Conservation (phyloP, 2,329 filamentous ascomycete species). For the Diplocarpon mali region DNA sequence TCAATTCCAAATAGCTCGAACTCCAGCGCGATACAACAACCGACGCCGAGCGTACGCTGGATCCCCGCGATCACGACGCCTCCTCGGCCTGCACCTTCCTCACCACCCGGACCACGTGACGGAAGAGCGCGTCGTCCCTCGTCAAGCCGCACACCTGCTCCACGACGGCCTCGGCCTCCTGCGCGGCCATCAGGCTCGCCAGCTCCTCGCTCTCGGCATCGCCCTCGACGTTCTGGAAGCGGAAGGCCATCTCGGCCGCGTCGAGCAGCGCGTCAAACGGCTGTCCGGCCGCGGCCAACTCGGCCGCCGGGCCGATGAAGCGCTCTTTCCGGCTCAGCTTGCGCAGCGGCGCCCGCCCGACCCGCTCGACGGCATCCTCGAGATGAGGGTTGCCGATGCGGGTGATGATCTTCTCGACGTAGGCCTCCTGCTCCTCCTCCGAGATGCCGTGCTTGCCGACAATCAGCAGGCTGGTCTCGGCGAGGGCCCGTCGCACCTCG, state of each 20-base stretch:
- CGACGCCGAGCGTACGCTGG: too few species aligned
- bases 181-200: slow-evolving; percentile 70
- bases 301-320: slow-evolving; percentile 83
- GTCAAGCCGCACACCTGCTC: slow-evolving; percentile 74
- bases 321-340: slow-evolving; percentile 94
- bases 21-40: too few species aligned
- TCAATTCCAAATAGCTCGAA: too few species aligned
- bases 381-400: slow-evolving; percentile 90
- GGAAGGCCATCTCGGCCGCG: slow-evolving; percentile 82
- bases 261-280: slow-evolving; percentile 64
- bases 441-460: slow-evolving; percentile 76
- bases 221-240: slow-evolving; percentile 87
- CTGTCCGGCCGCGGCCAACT: slow-evolving; percentile 73
- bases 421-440: slow-evolving; percentile 64
- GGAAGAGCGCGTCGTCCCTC: slow-evolving; percentile 64
- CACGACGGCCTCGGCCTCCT: slow-evolving; percentile 64
- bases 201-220: slow-evolving; percentile 85
- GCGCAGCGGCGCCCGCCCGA: slow-evolving; percentile 85
- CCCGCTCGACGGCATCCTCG: slow-evolving; percentile 87
- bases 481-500: slow-evolving; percentile 68
- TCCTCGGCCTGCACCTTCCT: slow-evolving; percentile 67
- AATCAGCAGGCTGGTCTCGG: slow-evolving; percentile 80
- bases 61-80: too few species aligned
- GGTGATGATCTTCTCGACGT: slow-evolving; percentile 83
- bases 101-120: slow-evolving; percentile 65